These are phyloP conservation scores for Magnusiomyces ingens DNA, from an alignment of 1,139 yeast genomes.

Conservation along the genomic window DNA sequence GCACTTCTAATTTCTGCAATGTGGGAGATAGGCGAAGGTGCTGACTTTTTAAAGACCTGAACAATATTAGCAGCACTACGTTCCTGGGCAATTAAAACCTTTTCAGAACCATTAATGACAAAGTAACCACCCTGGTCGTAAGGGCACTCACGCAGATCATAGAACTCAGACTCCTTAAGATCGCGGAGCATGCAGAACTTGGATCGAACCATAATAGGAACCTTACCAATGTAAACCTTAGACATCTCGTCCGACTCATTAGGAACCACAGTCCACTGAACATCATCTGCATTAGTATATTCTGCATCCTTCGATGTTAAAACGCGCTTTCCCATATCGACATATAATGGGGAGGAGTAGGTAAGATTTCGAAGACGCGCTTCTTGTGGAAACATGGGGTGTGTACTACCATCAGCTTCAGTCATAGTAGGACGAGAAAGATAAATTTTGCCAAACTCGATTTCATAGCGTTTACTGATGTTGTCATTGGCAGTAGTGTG, in stretches of 20 bases:
- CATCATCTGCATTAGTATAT: conserved; percentile 40
- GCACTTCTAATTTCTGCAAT: conserved; percentile 97
- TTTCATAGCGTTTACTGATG: conserved; percentile 86
- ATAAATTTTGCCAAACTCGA: conserved; percentile 92
- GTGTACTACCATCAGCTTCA: conserved; percentile 99
- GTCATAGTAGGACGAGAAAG: conserved; percentile 97
- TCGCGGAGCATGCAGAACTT: conserved; percentile 92
- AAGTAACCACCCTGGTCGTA: conserved; percentile 99
- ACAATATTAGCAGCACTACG: conserved; percentile 97
- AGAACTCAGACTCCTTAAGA: conserved; percentile 88
- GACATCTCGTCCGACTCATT: conserved; percentile 55
- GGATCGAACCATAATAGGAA: conserved; percentile 96
- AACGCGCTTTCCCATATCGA: conserved; percentile 89
- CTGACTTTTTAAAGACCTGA: conserved; percentile 96
- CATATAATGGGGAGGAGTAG: conserved; percentile 91
- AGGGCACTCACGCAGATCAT: conserved; percentile 95
- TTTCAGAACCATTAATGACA: conserved; percentile 96
- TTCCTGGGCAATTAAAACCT: conserved; percentile 96
- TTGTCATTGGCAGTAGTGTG: conserved; percentile 88
- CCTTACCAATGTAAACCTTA: conserved; percentile 88
- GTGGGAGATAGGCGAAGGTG: conserved; percentile 94
- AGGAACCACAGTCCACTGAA: conserved; percentile 59
- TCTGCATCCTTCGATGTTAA: conserved; percentile 75
- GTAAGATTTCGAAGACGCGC: conserved; percentile 94
- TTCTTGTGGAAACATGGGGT: conserved; percentile 96